A percentile compares a stretch with the other conserved stretches of the same genome.
These are phyloP conservation scores for Aspergillus saccharolyticus DNA, from an alignment of 495 filamentous ascomycete genomes.

Conservation along the genomic window DNA sequence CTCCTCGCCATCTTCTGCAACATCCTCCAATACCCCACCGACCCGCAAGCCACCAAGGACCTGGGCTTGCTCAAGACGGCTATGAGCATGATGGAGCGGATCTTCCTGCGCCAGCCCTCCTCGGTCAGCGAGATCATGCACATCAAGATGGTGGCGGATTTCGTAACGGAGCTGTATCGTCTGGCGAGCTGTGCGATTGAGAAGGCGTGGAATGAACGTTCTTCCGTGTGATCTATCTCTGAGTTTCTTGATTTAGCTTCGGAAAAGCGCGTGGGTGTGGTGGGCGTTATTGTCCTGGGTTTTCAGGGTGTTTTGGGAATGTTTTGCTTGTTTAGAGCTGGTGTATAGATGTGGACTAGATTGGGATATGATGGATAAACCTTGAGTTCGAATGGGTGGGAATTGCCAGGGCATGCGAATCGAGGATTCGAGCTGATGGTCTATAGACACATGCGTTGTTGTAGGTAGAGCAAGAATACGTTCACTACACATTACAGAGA, in stretches of 20 bases:
- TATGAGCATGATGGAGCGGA: slow-evolving; percentile 37
- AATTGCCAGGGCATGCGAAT: too few relatives aligned
- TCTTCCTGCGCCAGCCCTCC: slow-evolving; percentile 35
- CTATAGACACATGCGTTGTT: background rate
- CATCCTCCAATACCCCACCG: slow-evolving; percentile 43
- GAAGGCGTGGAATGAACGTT: slow-evolving; percentile 34
- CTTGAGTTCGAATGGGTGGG: too few relatives aligned
- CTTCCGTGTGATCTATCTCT: background rate
- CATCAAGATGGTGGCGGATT: slow-evolving; percentile 43
- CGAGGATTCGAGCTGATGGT: too few relatives aligned
- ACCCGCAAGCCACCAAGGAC: slow-evolving; percentile 41
- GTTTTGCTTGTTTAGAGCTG: background rate
- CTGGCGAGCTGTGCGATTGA: slow-evolving; percentile 42
- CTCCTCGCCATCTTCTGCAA: slow-evolving; percentile 47
- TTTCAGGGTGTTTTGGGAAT: background rate
- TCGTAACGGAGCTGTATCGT: slow-evolving; percentile 41
- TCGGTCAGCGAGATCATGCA: slow-evolving; percentile 41
- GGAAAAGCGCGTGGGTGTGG: background rate
- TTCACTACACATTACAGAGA: background rate
- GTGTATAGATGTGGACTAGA: background rate
- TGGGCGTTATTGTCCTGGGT: background rate
- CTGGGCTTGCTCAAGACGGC: slow-evolving; percentile 36
- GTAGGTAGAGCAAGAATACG: background rate
- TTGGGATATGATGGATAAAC: too few relatives aligned
- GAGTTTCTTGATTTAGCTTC: background rate